Percentiles rank a stretch among this genome's conserved stretches.
These are phyloP conservation scores for Medicago truncatula DNA, from an alignment of 306 rosid species.

Conservation along the genomic window DNA sequence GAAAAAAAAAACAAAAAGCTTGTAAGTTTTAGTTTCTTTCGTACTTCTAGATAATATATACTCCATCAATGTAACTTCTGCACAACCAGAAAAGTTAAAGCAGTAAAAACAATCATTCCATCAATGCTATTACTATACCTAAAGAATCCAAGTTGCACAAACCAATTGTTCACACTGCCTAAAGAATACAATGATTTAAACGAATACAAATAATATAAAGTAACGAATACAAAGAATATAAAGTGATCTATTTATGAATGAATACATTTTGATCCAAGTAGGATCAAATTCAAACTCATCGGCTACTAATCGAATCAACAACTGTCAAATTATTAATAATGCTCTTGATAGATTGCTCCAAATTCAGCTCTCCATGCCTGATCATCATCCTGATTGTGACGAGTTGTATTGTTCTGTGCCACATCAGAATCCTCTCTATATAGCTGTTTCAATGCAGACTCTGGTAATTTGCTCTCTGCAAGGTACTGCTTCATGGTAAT, in stretches of 20 bases:
- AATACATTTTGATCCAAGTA: conserved; percentile 48
- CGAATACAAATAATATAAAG: conserved; percentile 35
- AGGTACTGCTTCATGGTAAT: conserved; percentile 89
- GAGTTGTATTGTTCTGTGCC: conserved; percentile 47
- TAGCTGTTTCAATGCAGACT: conserved; percentile 77
- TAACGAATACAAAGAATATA: conserved; percentile 35
- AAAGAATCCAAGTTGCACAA: conserved; percentile 24
- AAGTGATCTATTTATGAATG: conserved; percentile 31
- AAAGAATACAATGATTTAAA: conserved; percentile 23
- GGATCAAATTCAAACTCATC: conserved; percentile 42
- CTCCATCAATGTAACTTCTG: not conserved
- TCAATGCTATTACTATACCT: not conserved
- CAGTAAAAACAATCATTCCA: not conserved
- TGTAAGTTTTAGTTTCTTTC: not conserved
- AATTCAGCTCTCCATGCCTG: conserved; percentile 96
- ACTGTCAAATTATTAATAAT: conserved; percentile 55
- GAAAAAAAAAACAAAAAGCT: not conserved
- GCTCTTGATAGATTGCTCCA: conserved; percentile 96
- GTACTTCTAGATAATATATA: not conserved
- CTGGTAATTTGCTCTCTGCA: conserved; percentile 87
- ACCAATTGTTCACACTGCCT: conserved; percentile 19
- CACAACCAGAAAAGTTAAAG: not conserved
- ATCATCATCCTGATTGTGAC: conserved; percentile 60
- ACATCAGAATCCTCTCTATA: conserved; percentile 64
- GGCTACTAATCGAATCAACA: conserved; percentile 19